Evolutionary conservation across 805 yeast species (phyloP), one percentile per base, ranked within the genome.

Genomic region (Barnettozyma botsteinii): DNA sequence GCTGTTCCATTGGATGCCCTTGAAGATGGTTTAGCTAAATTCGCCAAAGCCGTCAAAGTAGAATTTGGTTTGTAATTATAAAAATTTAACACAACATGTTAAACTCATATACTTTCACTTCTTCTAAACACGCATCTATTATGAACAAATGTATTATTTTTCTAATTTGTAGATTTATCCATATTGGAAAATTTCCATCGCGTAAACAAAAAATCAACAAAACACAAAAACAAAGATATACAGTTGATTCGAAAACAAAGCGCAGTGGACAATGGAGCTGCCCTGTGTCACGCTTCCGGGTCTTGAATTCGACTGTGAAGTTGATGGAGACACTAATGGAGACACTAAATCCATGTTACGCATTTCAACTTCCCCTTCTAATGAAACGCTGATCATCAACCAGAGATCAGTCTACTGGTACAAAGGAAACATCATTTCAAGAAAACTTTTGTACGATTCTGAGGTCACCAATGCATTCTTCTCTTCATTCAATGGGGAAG

Each of bases 1-100:
- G 93, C 94, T 37, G 91, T 84, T 31, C 80, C 87, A 20, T 69
- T 81, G 50, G 86, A 80, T 41, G 62, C 72, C 45, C 69, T 85
- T 50, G 73, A 59, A 39, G 48, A 53, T 13, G 93, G 93, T 51
- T 57, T 85, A 46, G 73, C 76, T 57, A 78, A 81, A 61, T 78
- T 83, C 48, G 85, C 86, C 47, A 62, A 66, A 39, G 87, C 86
- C 39, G 68, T 78, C 35, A 66, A 67, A 47, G 65, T 66, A 36
- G 88, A 79, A 60, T 85, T 60, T 31, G 56, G 52, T 6, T 42
- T 55, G 23, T 38, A 35, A 25, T 15, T 18, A 19, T 7, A 15
- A 4, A n/a, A n/a, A n/a, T n/a, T n/a, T n/a, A n/a, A n/a, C n/a
- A n/a, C n/a, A n/a, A n/a, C n/a, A n/a, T n/a, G n/a, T n/a, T n/a